phyloP scores from a whole-genome alignment of 1,284 basidiomycete genomes.

The Leccinum fallax region DNA sequence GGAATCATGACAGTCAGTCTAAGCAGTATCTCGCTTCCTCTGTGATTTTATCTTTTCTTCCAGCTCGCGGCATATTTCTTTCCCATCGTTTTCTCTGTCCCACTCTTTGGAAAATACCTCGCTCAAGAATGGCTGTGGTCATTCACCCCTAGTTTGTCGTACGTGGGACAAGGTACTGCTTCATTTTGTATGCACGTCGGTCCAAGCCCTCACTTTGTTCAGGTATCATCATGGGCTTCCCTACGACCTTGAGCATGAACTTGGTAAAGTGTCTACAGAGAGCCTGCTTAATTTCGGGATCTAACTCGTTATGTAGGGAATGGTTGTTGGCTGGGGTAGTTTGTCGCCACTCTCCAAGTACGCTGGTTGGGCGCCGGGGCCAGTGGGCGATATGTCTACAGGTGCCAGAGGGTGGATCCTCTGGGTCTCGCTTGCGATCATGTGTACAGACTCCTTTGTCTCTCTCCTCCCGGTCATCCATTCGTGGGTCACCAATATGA shows the following conservation, averaged over 20 bases:
- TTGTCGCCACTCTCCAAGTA: slow-evolving; percentile 85
- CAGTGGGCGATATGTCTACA: slow-evolving; percentile 79
- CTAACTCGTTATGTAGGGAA: slow-evolving; percentile 58
- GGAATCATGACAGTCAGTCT: slow-evolving; percentile 68
- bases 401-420: slow-evolving; percentile 93
- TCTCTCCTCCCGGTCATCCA: slow-evolving; percentile 76
- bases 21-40: neutral
- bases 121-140: slow-evolving; percentile 93
- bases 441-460: slow-evolving; percentile 89
- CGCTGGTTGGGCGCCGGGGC: slow-evolving; percentile 88
- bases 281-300: neutral
- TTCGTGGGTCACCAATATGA: slow-evolving; percentile 51
- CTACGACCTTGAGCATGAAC: slow-evolving; percentile 93
- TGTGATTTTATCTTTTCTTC: slow-evolving; percentile 12
- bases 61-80: slow-evolving; percentile 84
- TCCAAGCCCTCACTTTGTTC: slow-evolving; percentile 6
- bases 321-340: slow-evolving; percentile 94
- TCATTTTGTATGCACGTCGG: neutral
- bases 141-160: slow-evolving; percentile 90
- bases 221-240: slow-evolving; percentile 98
- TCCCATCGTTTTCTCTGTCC: slow-evolving; percentile 89
- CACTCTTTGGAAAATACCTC: slow-evolving; percentile 86
- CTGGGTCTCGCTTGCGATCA: slow-evolving; percentile 93
- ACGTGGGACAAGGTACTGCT: slow-evolving; percentile 80
- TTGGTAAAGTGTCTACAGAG: slow-evolving; percentile 49